A percentile compares a stretch with the other conserved stretches of the same genome.
phyloP scores from a whole-genome alignment of 2,329 filamentous ascomycete species.

The Alternaria sp. region DNA sequence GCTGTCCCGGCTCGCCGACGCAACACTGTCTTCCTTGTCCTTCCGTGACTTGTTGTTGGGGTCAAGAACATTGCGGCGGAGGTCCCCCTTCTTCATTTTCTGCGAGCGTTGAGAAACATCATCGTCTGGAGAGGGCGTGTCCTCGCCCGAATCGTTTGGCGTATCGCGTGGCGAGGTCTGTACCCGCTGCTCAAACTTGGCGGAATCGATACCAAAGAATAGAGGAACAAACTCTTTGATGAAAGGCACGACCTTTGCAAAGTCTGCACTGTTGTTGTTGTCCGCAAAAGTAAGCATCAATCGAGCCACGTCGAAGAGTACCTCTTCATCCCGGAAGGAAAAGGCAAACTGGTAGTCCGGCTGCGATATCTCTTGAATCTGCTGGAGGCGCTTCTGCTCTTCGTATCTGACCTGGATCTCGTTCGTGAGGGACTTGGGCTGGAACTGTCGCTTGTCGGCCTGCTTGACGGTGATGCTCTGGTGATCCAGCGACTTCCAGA shows the following conservation, averaged over 20 bases:
- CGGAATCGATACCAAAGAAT: conserved; percentile 57
- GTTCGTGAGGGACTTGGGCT: conserved; percentile 86
- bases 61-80: conserved; percentile 87
- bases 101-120: conserved; percentile 70
- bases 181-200: conserved; percentile 73
- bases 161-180: conserved; percentile 48
- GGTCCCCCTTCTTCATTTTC: conserved; percentile 70
- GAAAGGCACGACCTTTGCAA: conserved; percentile 54
- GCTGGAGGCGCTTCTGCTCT: conserved; percentile 78
- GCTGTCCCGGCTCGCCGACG: conserved; percentile 82
- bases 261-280: conserved; percentile 51
- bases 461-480: conserved; percentile 91
- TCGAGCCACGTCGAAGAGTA: conserved; percentile 59
- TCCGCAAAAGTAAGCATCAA: conserved; percentile 55
- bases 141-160: conserved; percentile 61
- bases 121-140: conserved; percentile 71
- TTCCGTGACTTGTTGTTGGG: conserved; percentile 73
- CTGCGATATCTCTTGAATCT: conserved; percentile 63
- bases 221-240: conserved; percentile 58
- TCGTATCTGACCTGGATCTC: conserved; percentile 93
- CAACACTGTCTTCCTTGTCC: conserved; percentile 81
- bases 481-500: conserved; percentile 95
- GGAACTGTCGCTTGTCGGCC: conserved; percentile 88
- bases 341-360: conserved; percentile 77
- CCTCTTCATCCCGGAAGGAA: conserved; percentile 65